These are phyloP conservation scores for Pseudogymnoascus sp. DNA, from an alignment of 2,329 filamentous ascomycete genomes.

Conservation along the genomic window DNA sequence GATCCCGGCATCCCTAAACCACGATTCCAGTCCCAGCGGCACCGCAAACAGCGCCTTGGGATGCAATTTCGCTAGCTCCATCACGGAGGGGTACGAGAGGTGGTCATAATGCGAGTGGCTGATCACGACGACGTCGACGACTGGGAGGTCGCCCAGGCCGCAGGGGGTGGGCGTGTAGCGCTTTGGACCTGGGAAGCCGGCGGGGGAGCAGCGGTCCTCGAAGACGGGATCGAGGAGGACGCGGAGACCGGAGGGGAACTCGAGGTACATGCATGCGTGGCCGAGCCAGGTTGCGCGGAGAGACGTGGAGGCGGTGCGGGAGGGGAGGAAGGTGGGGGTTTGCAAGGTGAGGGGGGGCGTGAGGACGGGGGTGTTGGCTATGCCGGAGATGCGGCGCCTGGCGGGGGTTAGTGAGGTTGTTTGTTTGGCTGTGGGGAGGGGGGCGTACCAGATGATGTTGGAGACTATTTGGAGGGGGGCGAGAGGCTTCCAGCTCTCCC, in stretches of 20 bases:
- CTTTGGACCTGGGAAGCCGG: constrained; percentile 61
- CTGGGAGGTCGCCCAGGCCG: constrained; percentile 65
- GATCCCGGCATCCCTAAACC: constrained; percentile 67
- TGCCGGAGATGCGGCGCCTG: constrained; percentile 20
- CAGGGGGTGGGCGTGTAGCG: constrained; percentile 73
- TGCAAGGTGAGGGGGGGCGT: constrained; percentile 52
- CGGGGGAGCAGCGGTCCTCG: constrained; percentile 74
- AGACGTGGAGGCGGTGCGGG: constrained; percentile 40
- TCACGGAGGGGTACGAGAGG: constrained; percentile 66
- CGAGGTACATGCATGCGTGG: constrained; percentile 87
- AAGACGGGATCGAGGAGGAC: constrained; percentile 94
- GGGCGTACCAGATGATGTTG: constrained; percentile 32
- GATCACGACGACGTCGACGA: constrained; percentile 55
- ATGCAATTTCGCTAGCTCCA: constrained; percentile 59
- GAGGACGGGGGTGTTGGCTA: constrained; percentile 41
- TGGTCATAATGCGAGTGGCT: constrained; percentile 78
- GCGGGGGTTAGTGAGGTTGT: background rate
- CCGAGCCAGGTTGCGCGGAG: constrained; percentile 90
- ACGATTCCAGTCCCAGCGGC: constrained; percentile 70
- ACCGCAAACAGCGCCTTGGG: constrained; percentile 83
- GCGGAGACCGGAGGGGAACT: constrained; percentile 77
- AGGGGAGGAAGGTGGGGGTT: constrained; percentile 48
- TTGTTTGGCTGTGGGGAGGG: background rate
- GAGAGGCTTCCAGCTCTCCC: constrained; percentile 41
- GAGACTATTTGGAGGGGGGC: constrained; percentile 25